Conservation (phyloP, 2,329 filamentous ascomycete genomes). For the Arthrobotrys pseudoclavata region DNA sequence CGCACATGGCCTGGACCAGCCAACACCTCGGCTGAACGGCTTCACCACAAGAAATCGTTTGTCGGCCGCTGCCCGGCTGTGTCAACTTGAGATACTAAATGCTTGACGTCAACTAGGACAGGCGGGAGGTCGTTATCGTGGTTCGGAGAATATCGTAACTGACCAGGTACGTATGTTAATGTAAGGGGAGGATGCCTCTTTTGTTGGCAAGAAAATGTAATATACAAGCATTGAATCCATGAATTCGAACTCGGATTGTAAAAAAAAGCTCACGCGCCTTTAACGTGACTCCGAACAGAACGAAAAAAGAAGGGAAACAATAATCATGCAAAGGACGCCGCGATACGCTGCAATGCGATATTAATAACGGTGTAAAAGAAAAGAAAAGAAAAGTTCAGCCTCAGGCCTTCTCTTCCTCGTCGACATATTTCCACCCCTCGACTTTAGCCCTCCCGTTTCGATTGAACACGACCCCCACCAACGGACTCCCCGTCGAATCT, state of each 20-base stretch:
- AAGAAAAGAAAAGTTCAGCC: conserved; percentile 1
- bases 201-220: background rate
- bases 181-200: background rate
- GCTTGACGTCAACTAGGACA: conserved; percentile 45
- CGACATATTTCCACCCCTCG: conserved; percentile 52
- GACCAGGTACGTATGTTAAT: conserved; percentile 5
- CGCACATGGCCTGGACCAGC: conserved; percentile 26
- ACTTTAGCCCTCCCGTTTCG: conserved; percentile 40
- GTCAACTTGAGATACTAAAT: conserved; percentile 4
- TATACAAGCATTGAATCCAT: conserved; percentile 17
- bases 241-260: conserved; percentile 2
- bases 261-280: conserved; percentile 5
- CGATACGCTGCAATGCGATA: conserved; percentile 37
- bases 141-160: conserved; percentile 54
- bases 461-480: conserved; percentile 54
- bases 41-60: conserved; percentile 32
- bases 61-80: conserved; percentile 54
- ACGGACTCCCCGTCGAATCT: conserved; percentile 43
- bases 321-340: conserved; percentile 11
- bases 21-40: conserved; percentile 59
- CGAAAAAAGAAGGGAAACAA: background rate
- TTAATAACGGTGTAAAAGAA: conserved; percentile 24
- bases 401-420: conserved; percentile 41
- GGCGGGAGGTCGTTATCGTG: conserved; percentile 46
- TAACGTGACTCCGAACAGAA: conserved; percentile 23